phyloP scores from a whole-genome alignment of 352 stramenopile species.

The Pythium brachiatum region DNA sequence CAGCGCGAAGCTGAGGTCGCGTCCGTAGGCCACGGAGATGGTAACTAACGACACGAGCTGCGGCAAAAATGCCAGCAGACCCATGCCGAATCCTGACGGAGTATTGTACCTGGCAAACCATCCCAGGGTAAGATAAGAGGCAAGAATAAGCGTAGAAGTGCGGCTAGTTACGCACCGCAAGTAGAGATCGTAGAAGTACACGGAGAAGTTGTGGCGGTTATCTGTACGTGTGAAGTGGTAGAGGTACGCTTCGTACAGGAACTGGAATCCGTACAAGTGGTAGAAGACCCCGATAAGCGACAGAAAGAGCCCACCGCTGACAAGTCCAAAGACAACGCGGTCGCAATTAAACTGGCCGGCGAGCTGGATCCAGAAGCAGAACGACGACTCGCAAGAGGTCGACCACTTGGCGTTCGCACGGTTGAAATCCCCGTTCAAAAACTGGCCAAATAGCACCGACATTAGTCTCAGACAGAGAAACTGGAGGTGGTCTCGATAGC shows the following conservation, averaged over 20 bases:
- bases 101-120: constrained; percentile 69
- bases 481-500: not conserved
- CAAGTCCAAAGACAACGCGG: constrained; percentile 86
- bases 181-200: constrained; percentile 99
- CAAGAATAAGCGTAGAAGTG: too few relatives aligned
- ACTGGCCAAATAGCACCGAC: constrained; percentile 45
- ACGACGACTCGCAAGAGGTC: constrained; percentile 44
- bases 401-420: constrained; percentile 44
- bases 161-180: constrained; percentile 48
- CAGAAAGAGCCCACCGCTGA: constrained; percentile 87
- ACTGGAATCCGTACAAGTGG: constrained; percentile 88
- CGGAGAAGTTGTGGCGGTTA: constrained; percentile 99
- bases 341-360: constrained; percentile 58
- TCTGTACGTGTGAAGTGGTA: constrained; percentile 98
- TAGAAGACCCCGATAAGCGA: constrained; percentile 84
- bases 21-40: constrained; percentile 65
- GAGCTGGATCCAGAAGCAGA: constrained; percentile 54
- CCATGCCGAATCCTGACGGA: constrained; percentile 66
- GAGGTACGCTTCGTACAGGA: constrained; percentile 96
- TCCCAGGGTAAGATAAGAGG: too few relatives aligned
- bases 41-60: constrained; percentile 77
- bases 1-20: constrained; percentile 92
- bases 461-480: too few relatives aligned
- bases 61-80: constrained; percentile 80
- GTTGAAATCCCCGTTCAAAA: constrained; percentile 68